Evolutionary conservation across 1,139 yeast genomes (phyloP).

Genomic region (Geotrichum bryndzae): DNA sequence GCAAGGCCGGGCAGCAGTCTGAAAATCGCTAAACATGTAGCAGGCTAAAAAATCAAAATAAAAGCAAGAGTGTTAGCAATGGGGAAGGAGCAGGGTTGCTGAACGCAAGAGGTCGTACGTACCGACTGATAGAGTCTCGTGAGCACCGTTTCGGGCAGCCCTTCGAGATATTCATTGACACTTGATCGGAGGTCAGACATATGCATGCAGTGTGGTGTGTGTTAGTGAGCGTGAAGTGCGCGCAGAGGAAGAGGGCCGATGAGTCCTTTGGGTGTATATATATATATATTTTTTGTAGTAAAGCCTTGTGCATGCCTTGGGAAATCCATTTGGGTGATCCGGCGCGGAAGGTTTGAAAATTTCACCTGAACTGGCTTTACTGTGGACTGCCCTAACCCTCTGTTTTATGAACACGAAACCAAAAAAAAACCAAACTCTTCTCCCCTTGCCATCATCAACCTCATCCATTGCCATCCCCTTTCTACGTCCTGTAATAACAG

Average conservation of each 20-base stretch:
- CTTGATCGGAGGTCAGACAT: constrained; percentile 45
- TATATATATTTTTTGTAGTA: background rate
- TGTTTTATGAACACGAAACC: constrained; percentile 12
- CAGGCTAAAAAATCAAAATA: constrained; percentile 48
- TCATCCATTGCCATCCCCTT: background rate
- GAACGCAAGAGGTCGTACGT: background rate
- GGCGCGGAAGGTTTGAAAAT: background rate
- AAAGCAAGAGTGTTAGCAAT: background rate
- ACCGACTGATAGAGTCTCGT: constrained; percentile 62
- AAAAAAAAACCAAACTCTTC: background rate
- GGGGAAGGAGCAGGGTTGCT: background rate
- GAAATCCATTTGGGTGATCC: background rate
- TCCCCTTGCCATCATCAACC: background rate
- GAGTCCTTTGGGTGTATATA: background rate
- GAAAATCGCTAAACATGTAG: constrained; percentile 87
- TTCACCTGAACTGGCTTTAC: background rate
- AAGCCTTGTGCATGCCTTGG: background rate
- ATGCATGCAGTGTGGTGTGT: background rate
- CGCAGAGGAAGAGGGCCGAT: background rate
- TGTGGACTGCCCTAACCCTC: background rate
- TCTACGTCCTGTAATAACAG: background rate
- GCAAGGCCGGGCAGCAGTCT: constrained; percentile 84
- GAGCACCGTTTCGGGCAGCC: constrained; percentile 78
- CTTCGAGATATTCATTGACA: constrained; percentile 85
- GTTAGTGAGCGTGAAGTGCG: background rate